Percentiles rank a stretch among this genome's conserved stretches.
phyloP scores from a whole-genome alignment of 768 basidiomycete genomes.

The Suillus fuscotomentosus region DNA sequence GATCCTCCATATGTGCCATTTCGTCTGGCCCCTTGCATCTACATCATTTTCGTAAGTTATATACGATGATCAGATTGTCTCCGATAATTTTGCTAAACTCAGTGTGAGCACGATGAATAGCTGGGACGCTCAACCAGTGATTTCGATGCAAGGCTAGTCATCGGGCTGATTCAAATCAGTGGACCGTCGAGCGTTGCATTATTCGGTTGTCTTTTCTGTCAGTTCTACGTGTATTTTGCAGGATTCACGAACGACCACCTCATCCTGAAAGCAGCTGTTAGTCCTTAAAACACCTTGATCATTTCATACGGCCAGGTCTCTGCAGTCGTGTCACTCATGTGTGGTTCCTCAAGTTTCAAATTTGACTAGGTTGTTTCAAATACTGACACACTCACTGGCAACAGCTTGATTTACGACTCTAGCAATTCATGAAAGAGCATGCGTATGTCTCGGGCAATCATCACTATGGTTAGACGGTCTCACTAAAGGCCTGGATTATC shows the following conservation, averaged over 20 bases:
- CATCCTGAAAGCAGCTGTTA: background rate
- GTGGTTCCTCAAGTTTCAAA: background rate
- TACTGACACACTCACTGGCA: no score
- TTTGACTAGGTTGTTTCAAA: background rate
- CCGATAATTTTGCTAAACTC: background rate
- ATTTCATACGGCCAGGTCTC: background rate
- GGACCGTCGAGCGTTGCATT: conserved; percentile 8
- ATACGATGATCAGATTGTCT: background rate
- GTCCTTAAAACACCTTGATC: background rate
- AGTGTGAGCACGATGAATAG: background rate
- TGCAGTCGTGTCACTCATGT: background rate
- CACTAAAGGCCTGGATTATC: background rate
- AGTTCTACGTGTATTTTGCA: conserved; percentile 13
- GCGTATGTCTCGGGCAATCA: no score
- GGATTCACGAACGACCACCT: conserved; percentile 6
- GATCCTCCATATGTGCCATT: no score
- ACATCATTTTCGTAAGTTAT: background rate
- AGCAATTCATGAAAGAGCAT: no score
- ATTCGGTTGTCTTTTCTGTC: conserved; percentile 13
- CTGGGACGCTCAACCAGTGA: background rate
- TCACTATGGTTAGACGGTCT: no score
- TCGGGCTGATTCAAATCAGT: conserved; percentile 14
- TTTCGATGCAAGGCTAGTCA: background rate
- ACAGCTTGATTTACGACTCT: no score
- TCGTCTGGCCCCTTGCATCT: no score